Conservation (phyloP, 2,329 filamentous ascomycete genomes). For the Myriosclerotinia scirpicola region DNA sequence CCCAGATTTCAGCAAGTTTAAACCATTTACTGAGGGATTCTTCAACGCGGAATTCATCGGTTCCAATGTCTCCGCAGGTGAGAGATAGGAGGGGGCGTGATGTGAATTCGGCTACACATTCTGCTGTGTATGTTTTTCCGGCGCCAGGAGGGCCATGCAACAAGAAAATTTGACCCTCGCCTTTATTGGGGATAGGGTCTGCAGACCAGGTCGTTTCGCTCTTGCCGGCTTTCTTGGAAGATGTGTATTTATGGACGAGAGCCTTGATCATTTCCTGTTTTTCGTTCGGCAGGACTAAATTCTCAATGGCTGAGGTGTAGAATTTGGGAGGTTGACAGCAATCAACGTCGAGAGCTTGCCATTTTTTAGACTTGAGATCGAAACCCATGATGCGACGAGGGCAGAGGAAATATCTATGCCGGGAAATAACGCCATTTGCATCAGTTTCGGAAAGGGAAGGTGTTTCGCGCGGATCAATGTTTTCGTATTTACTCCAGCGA, state of each 20-base stretch:
- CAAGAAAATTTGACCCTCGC: constrained; percentile 34
- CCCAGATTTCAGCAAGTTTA: constrained; percentile 51
- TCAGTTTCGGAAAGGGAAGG: constrained; percentile 23
- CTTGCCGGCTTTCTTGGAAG: constrained; percentile 15
- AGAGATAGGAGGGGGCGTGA: constrained; percentile 33
- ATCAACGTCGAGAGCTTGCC: constrained; percentile 32
- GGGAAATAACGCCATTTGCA: constrained; percentile 17
- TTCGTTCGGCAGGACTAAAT: constrained; percentile 29
- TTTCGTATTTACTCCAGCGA: constrained; percentile 32
- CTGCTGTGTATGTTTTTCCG: constrained; percentile 33
- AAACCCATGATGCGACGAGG: constrained; percentile 33
- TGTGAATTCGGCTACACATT: constrained; percentile 36
- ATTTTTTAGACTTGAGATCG: constrained; percentile 33
- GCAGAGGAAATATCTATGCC: constrained; percentile 32
- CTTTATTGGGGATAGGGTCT: constrained; percentile 32
- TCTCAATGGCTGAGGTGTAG: constrained; percentile 29
- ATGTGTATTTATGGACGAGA: constrained; percentile 31
- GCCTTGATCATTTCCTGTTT: constrained; percentile 32
- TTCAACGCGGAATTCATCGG: constrained; percentile 47
- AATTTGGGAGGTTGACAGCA: constrained; percentile 30
- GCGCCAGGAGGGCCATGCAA: constrained; percentile 32
- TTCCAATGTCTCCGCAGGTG: constrained; percentile 53
- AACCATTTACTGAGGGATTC: constrained; percentile 50
- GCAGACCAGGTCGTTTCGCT: constrained; percentile 27
- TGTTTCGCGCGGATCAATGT: constrained; percentile 30